Evolutionary conservation across 2,329 filamentous ascomycete species (phyloP).

Genomic region (Iodosphaeria phyllophila): DNA sequence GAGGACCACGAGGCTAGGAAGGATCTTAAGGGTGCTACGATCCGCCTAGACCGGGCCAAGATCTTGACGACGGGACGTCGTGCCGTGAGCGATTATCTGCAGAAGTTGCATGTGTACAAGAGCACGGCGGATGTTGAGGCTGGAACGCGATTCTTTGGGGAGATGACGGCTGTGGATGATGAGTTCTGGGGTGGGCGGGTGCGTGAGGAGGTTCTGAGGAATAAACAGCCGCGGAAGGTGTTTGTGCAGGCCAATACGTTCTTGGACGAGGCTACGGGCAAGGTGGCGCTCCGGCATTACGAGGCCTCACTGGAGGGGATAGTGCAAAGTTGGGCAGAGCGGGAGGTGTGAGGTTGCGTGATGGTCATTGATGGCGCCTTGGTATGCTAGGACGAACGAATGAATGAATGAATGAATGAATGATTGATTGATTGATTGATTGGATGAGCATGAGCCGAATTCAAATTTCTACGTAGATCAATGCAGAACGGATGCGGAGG

Average conservation of each 20-base stretch:
- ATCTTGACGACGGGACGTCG: constrained; percentile 69
- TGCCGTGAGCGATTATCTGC: constrained; percentile 68
- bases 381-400: not conserved
- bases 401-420: not conserved
- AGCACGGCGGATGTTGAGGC: constrained; percentile 65
- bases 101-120: constrained; percentile 88
- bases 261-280: constrained; percentile 45
- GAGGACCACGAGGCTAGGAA: constrained; percentile 67
- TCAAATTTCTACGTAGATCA: not conserved
- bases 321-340: constrained; percentile 64
- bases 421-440: not conserved
- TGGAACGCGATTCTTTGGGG: constrained; percentile 63
- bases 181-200: constrained; percentile 74
- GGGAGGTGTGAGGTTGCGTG: no score
- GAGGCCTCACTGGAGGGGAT: constrained; percentile 65
- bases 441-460: not conserved
- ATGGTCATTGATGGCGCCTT: no score
- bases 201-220: constrained; percentile 53
- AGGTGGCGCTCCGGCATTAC: constrained; percentile 69
- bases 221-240: constrained; percentile 72
- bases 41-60: constrained; percentile 69
- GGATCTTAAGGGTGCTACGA: constrained; percentile 64
- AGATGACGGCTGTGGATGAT: constrained; percentile 64
- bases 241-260: constrained; percentile 90
- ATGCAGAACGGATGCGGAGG: no score